Conservation (phyloP, 208 protist genomes). For the Crithidia thermophila region DNA sequence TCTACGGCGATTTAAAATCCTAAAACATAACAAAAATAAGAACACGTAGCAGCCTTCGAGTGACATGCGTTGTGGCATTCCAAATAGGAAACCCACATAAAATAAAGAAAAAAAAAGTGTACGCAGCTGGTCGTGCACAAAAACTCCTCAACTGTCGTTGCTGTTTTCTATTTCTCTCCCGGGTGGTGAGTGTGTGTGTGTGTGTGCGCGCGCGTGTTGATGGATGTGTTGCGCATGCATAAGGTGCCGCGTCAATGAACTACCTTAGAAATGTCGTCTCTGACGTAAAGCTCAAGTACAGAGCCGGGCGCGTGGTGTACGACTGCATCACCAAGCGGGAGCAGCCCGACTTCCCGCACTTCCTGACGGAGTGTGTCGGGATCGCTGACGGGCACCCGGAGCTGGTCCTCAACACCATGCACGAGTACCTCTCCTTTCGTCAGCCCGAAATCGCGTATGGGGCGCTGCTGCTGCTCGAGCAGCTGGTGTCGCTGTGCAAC, state of each 20-base stretch:
- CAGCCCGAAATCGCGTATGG: slow-evolving; percentile 42
- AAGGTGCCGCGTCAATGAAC: slow-evolving; percentile 48
- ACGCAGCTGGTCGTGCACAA: background rate
- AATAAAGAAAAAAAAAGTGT: too few relatives aligned
- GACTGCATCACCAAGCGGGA: slow-evolving; percentile 38
- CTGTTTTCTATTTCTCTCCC: background rate
- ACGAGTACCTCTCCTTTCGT: slow-evolving; percentile 35
- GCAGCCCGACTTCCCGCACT: slow-evolving; percentile 18
- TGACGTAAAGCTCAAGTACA: slow-evolving; percentile 59
- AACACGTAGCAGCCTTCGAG: too few relatives aligned
- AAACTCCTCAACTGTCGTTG: too few relatives aligned
- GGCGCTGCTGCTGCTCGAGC: slow-evolving; percentile 72
- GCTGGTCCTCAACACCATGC: slow-evolving; percentile 50
- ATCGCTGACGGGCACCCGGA: slow-evolving; percentile 63
- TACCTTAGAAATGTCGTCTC: slow-evolving; percentile 52
- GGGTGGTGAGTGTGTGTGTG: background rate
- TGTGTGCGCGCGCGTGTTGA: background rate
- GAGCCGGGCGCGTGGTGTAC: slow-evolving; percentile 39
- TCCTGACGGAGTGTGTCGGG: slow-evolving; percentile 46
- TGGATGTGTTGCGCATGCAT: background rate
- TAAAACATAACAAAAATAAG: too few relatives aligned
- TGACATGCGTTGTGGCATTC: too few relatives aligned
- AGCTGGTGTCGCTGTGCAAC: slow-evolving; percentile 73
- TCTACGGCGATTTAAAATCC: too few relatives aligned
- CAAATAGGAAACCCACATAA: too few relatives aligned